These are phyloP conservation scores for Neonectria punicea DNA, from an alignment of 2,329 filamentous ascomycete genomes.

Conservation along the genomic window DNA sequence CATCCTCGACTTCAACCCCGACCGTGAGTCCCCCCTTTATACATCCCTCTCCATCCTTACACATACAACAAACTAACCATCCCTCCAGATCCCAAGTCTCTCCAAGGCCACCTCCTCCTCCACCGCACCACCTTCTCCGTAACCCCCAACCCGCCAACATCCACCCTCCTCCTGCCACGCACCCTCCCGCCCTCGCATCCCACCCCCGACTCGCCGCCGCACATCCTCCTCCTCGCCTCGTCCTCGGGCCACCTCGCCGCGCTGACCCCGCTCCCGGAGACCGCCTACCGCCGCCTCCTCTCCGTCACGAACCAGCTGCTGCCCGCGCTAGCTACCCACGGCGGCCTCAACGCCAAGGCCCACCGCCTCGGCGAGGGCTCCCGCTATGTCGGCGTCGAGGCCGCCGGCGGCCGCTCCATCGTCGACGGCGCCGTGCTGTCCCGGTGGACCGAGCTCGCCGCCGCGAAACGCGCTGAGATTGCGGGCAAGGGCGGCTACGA, in stretches of 20 bases:
- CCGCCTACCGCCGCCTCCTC: conserved; percentile 83
- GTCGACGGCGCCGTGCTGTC: conserved; percentile 82
- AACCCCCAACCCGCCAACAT: conserved; percentile 79
- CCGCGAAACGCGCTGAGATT: conserved; percentile 77
- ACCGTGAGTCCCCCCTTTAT: conserved; percentile 69
- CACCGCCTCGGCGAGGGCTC: conserved; percentile 69
- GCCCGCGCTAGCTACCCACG: conserved; percentile 78
- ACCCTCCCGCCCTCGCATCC: conserved; percentile 59
- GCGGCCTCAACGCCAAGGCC: conserved; percentile 84
- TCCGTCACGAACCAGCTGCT: conserved; percentile 84
- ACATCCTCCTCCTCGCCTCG: conserved; percentile 75
- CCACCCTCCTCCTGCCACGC: conserved; percentile 79
- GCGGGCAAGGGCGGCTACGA: conserved; percentile 76
- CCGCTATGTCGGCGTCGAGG: conserved; percentile 63
- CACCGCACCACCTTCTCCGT: conserved; percentile 90
- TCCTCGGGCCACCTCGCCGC: conserved; percentile 80
- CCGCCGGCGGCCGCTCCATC: conserved; percentile 70
- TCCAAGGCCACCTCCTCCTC: conserved; percentile 87
- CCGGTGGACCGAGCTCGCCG: conserved; percentile 80
- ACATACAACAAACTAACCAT: conserved; percentile 36
- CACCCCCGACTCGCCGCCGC: conserved; percentile 44
- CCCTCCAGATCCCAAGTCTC: conserved; percentile 83
- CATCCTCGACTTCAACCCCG: conserved; percentile 92
- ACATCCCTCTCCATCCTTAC: neutral
- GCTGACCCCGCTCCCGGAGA: conserved; percentile 81